Evolutionary conservation across 306 rosid genomes (phyloP).

Genomic region (Corylus heterophylla): DNA sequence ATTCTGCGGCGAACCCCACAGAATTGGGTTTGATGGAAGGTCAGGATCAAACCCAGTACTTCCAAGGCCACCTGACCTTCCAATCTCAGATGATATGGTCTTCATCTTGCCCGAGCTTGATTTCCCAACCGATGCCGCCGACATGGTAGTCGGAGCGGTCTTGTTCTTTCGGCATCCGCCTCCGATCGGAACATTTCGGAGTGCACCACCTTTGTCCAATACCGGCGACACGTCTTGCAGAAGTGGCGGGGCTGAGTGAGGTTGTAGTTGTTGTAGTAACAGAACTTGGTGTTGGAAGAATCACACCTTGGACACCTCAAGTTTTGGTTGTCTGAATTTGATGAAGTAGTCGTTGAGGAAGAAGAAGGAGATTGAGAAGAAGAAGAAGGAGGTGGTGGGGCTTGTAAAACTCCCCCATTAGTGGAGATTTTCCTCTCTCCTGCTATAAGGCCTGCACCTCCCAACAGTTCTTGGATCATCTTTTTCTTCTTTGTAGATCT

Average conservation of each 20-base stretch:
- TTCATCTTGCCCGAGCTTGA: slow-evolving; percentile 51
- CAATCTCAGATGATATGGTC: slow-evolving; percentile 52
- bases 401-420: slow-evolving; percentile 39
- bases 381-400: slow-evolving; percentile 42
- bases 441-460: slow-evolving; percentile 51
- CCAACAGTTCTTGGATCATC: slow-evolving; percentile 95
- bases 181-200: slow-evolving; percentile 70
- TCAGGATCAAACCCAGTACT: slow-evolving; percentile 43
- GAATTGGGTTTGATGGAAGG: slow-evolving; percentile 50
- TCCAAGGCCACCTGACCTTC: slow-evolving; percentile 43
- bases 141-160: slow-evolving; percentile 9
- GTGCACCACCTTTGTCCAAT: slow-evolving; percentile 91
- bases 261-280: slow-evolving; percentile 91
- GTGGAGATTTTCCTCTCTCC: slow-evolving; percentile 63
- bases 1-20: slow-evolving; percentile 92
- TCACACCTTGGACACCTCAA: slow-evolving; percentile 78
- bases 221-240: slow-evolving; percentile 97
- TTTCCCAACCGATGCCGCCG: slow-evolving; percentile 38
- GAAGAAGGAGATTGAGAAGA: slow-evolving; percentile 40
- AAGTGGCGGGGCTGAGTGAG: slow-evolving; percentile 98
- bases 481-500: slow-evolving; percentile 58
- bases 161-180: slow-evolving; percentile 81
- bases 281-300: slow-evolving; percentile 85
- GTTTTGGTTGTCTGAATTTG: slow-evolving; percentile 51
- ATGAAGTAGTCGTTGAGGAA: slow-evolving; percentile 22